Evolutionary conservation across 371 early-diverging fungal species (phyloP).

Genomic region (Nosema granulosis): DNA sequence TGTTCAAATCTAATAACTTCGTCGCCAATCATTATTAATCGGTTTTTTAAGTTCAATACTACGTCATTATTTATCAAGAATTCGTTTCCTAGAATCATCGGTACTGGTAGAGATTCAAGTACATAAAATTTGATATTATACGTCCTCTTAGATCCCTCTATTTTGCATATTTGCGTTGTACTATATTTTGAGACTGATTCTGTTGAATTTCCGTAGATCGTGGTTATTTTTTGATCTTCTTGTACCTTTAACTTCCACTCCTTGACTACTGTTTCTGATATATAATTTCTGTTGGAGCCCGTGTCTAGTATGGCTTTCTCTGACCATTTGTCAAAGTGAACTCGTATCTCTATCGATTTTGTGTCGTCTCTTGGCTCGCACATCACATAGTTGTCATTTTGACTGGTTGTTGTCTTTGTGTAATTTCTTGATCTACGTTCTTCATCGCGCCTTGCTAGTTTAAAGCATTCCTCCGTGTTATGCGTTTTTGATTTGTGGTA

Average conservation of each 20-base stretch:
- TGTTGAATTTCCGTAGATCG: not conserved
- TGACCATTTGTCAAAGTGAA: not conserved
- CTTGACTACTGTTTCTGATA: not conserved
- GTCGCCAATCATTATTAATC: not conserved
- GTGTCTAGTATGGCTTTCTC: not conserved
- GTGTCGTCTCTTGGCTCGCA: too few relatives aligned
- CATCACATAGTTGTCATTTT: too few relatives aligned
- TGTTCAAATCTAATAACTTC: not conserved
- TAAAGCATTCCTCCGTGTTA: too few relatives aligned
- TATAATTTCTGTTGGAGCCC: not conserved
- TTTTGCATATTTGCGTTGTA: not conserved
- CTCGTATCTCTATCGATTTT: slow-evolving; percentile 7
- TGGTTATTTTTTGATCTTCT: not conserved
- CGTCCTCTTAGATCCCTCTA: not conserved
- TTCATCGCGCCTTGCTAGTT: too few relatives aligned
- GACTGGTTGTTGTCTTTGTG: too few relatives aligned
- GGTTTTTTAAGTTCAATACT: not conserved
- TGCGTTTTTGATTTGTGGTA: too few relatives aligned
- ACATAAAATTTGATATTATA: slow-evolving; percentile 13
- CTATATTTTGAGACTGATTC: not conserved
- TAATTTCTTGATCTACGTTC: too few relatives aligned
- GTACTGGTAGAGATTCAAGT: not conserved
- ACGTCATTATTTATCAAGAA: not conserved
- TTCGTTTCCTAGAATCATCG: not conserved
- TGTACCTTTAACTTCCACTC: not conserved